Conservation (phyloP, 2,329 filamentous ascomycete genomes). For the Arthroderma uncinatum region DNA sequence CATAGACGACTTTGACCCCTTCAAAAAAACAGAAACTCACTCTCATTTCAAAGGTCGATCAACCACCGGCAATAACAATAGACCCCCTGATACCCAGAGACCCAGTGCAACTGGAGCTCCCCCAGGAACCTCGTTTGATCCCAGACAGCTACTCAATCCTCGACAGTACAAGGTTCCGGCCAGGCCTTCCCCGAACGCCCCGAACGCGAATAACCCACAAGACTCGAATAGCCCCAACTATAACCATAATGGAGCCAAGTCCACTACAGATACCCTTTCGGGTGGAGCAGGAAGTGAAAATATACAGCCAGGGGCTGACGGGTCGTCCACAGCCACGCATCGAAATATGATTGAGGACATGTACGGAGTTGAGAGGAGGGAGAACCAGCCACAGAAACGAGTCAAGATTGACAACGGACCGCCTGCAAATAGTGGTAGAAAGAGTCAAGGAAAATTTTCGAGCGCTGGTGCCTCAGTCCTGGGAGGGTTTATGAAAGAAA, state of each 20-base stretch:
- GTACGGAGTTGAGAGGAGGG: slow-evolving; percentile 62
- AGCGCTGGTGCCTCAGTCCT: slow-evolving; percentile 45
- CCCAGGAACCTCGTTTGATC: slow-evolving; percentile 12
- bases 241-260: not conserved
- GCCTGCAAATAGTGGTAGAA: slow-evolving; percentile 25
- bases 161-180: slow-evolving; percentile 9
- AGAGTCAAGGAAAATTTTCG: slow-evolving; percentile 28
- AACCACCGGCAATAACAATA: not conserved
- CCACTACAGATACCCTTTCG: not conserved
- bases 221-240: not conserved
- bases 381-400: slow-evolving; percentile 52
- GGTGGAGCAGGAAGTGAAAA: slow-evolving; percentile 14
- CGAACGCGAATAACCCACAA: not conserved
- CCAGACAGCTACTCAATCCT: slow-evolving; percentile 15
- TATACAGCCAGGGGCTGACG: slow-evolving; percentile 10
- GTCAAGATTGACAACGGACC: slow-evolving; percentile 42
- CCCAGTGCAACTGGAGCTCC: not conserved
- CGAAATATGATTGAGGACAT: slow-evolving; percentile 56
- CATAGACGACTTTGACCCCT: not conserved
- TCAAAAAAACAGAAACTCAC: not conserved
- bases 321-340: slow-evolving; percentile 19
- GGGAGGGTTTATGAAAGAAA: slow-evolving; percentile 55
- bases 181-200: not conserved
- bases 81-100: not conserved
- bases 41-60: slow-evolving; percentile 5